A percentile compares a stretch with the other conserved stretches of the same genome.
Evolutionary conservation across 139 green algal genomes (phyloP).

Genomic region (Chlorella sp.): DNA sequence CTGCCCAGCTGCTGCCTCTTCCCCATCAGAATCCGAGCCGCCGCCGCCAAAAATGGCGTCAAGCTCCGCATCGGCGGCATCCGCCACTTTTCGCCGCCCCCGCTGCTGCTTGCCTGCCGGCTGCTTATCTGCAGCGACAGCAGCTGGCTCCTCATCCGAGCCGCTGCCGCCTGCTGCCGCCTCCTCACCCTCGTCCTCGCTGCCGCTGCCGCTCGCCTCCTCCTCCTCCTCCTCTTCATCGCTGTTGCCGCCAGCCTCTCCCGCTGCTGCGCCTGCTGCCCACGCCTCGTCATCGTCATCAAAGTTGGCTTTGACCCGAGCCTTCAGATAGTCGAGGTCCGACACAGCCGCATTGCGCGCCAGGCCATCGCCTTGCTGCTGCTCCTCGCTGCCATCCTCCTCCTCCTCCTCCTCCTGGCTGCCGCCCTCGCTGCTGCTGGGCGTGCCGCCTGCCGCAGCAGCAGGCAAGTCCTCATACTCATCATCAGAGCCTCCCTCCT

Average conservation of each 20-base stretch:
- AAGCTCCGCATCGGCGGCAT: constrained; percentile 30
- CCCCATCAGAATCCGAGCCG: background rate
- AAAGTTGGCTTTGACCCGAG: constrained; percentile 67
- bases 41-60: constrained; percentile 28
- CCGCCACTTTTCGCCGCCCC: constrained; percentile 7
- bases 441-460: background rate
- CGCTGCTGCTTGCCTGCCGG: constrained; percentile 12
- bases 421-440: constrained; percentile 1
- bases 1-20: background rate
- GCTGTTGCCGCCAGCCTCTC: background rate
- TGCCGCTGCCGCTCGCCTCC: background rate
- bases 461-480: constrained; percentile 49
- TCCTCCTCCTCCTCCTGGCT: constrained; percentile 21
- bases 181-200: background rate
- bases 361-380: constrained; percentile 39
- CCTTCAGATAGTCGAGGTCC: constrained; percentile 90
- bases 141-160: background rate
- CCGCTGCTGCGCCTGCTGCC: constrained; percentile 8
- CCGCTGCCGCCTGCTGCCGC: background rate
- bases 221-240: background rate
- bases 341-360: constrained; percentile 68
- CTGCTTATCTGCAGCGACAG: background rate
- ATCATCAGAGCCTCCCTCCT: constrained; percentile 40
- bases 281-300: constrained; percentile 65
- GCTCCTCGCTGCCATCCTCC: constrained; percentile 26